These are phyloP conservation scores for grape (Vitis vinifera) DNA, from an alignment of 164 flowering plant genomes.

Conservation along the genomic window DNA sequence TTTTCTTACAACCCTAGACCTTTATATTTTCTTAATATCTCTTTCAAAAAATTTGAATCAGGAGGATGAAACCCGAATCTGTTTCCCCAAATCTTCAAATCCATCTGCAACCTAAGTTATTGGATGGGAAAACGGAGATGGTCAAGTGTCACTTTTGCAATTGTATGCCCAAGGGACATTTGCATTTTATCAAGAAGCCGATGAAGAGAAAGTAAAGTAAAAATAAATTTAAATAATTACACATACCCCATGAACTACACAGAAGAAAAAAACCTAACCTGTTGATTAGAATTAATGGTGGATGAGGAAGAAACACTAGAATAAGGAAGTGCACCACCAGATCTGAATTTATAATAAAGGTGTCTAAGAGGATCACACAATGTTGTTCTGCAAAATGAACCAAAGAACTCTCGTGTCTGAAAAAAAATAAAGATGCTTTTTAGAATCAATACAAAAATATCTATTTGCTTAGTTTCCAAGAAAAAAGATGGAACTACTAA, in stretches of 20 bases:
- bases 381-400: conserved; percentile 47
- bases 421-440: conserved; percentile 10
- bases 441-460: conserved; percentile 1
- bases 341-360: conserved; percentile 57
- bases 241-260: background rate
- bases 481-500: conserved; percentile 20
- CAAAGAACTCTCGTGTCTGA: conserved; percentile 46
- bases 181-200: no score
- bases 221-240: background rate
- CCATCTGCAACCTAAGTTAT: no score
- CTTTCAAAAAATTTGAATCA: no score
- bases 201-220: no score
- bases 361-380: conserved; percentile 60
- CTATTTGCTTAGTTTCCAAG: background rate
- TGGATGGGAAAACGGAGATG: no score
- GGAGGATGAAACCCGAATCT: no score
- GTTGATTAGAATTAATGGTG: conserved; percentile 47
- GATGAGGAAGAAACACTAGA: conserved; percentile 52
- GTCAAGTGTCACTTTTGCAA: no score
- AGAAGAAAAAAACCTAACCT: conserved; percentile 34
- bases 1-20: no score
- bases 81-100: no score
- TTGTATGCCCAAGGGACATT: no score
- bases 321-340: conserved; percentile 53
- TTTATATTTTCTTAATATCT: no score